Evolutionary conservation across 169 alveolate genomes (phyloP).

Genomic region (Eimeria sp.): DNA sequence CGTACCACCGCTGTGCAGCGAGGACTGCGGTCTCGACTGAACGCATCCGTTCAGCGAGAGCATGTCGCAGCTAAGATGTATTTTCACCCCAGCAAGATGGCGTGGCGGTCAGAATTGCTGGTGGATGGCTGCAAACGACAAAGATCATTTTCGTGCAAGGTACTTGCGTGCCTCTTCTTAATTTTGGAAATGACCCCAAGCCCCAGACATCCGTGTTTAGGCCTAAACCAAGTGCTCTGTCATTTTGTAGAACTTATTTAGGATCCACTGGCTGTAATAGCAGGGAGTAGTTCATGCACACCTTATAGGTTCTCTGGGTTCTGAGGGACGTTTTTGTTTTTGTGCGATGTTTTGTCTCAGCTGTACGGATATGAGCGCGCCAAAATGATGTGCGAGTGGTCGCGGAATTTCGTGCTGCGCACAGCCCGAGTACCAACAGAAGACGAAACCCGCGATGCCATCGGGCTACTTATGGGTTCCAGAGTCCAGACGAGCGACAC

Average conservation of each 20-base stretch:
- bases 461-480: slow-evolving; percentile 8
- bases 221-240: not conserved
- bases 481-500: not conserved
- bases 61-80: slow-evolving; percentile 44
- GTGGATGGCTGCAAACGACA: slow-evolving; percentile 69
- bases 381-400: slow-evolving; percentile 76
- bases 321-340: not conserved
- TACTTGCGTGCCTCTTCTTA: not conserved
- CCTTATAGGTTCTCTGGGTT: not conserved
- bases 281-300: not conserved
- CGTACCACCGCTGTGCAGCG: not conserved
- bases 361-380: slow-evolving; percentile 68
- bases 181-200: not conserved
- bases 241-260: not conserved
- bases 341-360: slow-evolving; percentile 45
- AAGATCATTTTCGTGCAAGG: slow-evolving; percentile 77
- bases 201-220: not conserved
- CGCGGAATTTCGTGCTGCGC: slow-evolving; percentile 52
- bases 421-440: slow-evolving; percentile 72
- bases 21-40: not conserved
- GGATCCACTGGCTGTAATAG: not conserved
- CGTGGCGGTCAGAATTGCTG: slow-evolving; percentile 77
- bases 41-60: not conserved
- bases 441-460: slow-evolving; percentile 47
- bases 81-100: slow-evolving; percentile 49